These are phyloP conservation scores for Paspalum notatum DNA, from an alignment of 176 grass and related monocot genomes.

Conservation along the genomic window DNA sequence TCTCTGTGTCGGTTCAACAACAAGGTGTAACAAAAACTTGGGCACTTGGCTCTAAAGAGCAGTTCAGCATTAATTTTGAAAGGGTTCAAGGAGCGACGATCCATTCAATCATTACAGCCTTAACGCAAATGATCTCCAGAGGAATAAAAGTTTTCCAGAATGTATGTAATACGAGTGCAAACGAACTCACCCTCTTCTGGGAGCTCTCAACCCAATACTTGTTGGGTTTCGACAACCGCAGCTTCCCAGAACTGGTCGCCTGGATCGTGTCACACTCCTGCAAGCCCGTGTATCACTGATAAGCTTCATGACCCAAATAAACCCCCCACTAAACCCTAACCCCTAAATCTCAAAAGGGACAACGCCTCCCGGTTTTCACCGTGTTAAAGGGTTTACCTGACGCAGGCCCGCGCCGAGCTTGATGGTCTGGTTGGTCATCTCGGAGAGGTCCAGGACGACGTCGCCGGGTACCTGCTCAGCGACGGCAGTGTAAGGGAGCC, in stretches of 20 bases:
- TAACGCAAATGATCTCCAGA: not conserved
- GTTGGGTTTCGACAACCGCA: constrained; percentile 84
- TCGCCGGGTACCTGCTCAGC: constrained; percentile 72
- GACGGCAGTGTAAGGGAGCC: constrained; percentile 14
- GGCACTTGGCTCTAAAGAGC: not conserved
- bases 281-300: not conserved
- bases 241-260: constrained; percentile 68
- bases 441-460: constrained; percentile 73
- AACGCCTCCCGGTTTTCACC: not conserved
- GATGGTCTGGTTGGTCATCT: constrained; percentile 82
- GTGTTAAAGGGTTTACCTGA: constrained; percentile 60
- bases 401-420: constrained; percentile 75
- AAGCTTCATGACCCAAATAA: constrained; percentile 20
- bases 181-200: constrained; percentile 75
- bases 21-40: not conserved
- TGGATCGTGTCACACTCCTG: constrained; percentile 80
- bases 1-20: not conserved
- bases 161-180: not conserved
- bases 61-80: not conserved
- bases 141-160: not conserved
- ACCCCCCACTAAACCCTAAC: constrained; percentile 40
- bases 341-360: not conserved
- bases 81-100: not conserved
- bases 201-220: constrained; percentile 97
- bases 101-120: not conserved